Percentiles rank a stretch among this genome's conserved stretches.
These are phyloP conservation scores for Crucibulum laeve DNA, from an alignment of 768 basidiomycete species.

Conservation along the genomic window DNA sequence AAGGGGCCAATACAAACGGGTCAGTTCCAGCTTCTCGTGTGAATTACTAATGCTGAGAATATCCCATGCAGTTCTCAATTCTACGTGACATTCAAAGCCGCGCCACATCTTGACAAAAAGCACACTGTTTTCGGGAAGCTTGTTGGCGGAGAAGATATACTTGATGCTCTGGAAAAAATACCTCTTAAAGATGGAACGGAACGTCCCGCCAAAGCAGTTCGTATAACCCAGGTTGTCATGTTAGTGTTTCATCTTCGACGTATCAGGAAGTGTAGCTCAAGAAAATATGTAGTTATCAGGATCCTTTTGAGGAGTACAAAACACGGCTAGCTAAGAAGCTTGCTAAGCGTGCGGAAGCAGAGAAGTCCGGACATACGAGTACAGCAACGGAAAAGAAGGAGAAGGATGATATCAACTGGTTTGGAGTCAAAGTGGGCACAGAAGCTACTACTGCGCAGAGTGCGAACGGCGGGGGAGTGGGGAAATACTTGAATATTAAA, in stretches of 20 bases:
- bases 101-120: slow-evolving; percentile 86
- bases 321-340: slow-evolving; percentile 75
- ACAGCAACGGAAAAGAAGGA: slow-evolving; percentile 44
- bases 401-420: slow-evolving; percentile 80
- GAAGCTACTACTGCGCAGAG: slow-evolving; percentile 22
- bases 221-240: slow-evolving; percentile 86
- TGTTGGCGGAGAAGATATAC: slow-evolving; percentile 91
- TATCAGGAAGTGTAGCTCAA: background rate
- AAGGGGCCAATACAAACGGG: slow-evolving; percentile 88
- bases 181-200: slow-evolving; percentile 84
- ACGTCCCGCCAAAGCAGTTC: slow-evolving; percentile 79
- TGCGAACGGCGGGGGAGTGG: slow-evolving; percentile 47
- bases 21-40: slow-evolving; percentile 19
- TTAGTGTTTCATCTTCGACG: slow-evolving; percentile 31
- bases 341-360: slow-evolving; percentile 48
- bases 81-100: slow-evolving; percentile 83
- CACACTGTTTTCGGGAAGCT: slow-evolving; percentile 97
- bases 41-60: slow-evolving; percentile 1
- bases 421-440: slow-evolving; percentile 79
- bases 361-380: slow-evolving; percentile 20
- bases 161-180: slow-evolving; percentile 78
- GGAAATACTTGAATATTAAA: slow-evolving; percentile 71
- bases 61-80: slow-evolving; percentile 71
- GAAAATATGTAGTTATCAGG: slow-evolving; percentile 64
- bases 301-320: slow-evolving; percentile 95